phyloP scores from a whole-genome alignment of 2,329 filamentous ascomycete genomes.

The Knoxdaviesia capensis region DNA sequence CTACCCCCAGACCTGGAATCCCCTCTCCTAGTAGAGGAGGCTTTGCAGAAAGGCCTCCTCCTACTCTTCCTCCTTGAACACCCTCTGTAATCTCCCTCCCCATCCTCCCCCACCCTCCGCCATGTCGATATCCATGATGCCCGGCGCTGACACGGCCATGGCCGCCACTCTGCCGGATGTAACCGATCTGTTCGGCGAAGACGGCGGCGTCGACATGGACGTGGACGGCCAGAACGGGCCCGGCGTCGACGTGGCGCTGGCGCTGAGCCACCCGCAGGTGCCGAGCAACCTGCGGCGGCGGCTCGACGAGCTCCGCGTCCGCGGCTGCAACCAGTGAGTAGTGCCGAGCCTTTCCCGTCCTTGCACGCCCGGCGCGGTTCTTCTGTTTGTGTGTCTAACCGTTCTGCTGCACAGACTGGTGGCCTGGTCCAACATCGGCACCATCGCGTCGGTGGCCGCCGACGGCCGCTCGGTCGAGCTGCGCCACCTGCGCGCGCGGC shows the following conservation, averaged over 20 bases:
- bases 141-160: constrained; percentile 16
- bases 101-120: too few relatives aligned
- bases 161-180: constrained; percentile 36
- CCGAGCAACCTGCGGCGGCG: constrained; percentile 51
- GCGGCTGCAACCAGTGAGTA: constrained; percentile 65
- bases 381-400: constrained; percentile 4
- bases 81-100: too few relatives aligned
- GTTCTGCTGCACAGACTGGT: constrained; percentile 36
- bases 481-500: constrained; percentile 48
- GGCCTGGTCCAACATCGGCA: constrained; percentile 75
- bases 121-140: background rate
- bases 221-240: constrained; percentile 15
- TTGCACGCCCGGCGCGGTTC: background rate
- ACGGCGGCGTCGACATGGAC: constrained; percentile 35
- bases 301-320: constrained; percentile 54
- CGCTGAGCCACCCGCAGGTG: constrained; percentile 22
- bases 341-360: background rate
- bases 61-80: too few relatives aligned
- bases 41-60: too few relatives aligned
- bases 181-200: constrained; percentile 59
- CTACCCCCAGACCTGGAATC: too few relatives aligned
- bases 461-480: constrained; percentile 54
- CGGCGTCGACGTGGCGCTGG: constrained; percentile 4
- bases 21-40: too few relatives aligned
- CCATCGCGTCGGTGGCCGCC: constrained; percentile 59